A percentile compares a stretch with the other conserved stretches of the same genome.
Conservation (phyloP, 2,329 filamentous ascomycete species). For the Plectosphaerella plurivora region DNA sequence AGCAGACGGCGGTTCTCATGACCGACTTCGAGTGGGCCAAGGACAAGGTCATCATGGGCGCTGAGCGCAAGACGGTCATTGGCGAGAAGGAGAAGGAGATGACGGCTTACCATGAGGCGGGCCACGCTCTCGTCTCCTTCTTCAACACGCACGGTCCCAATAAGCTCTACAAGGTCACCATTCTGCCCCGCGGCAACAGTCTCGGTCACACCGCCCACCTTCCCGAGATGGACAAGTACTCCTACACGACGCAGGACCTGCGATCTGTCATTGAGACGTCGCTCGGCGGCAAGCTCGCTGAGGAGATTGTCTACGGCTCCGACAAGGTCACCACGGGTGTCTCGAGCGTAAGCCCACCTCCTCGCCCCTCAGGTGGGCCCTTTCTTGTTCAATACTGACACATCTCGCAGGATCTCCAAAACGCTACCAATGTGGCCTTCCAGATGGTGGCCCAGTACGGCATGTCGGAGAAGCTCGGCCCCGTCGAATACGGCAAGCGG, state of each 20-base stretch:
- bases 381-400: neutral
- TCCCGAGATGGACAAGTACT: slow-evolving; percentile 90
- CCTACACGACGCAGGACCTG: slow-evolving; percentile 79
- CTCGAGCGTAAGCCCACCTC: slow-evolving; percentile 56
- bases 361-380: neutral
- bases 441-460: slow-evolving; percentile 84
- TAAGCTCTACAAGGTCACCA: slow-evolving; percentile 93
- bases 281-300: slow-evolving; percentile 83
- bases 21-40: slow-evolving; percentile 94
- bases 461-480: slow-evolving; percentile 84
- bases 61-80: slow-evolving; percentile 84
- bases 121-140: slow-evolving; percentile 86
- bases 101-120: slow-evolving; percentile 96
- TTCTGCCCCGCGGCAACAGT: slow-evolving; percentile 82
- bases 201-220: slow-evolving; percentile 85
- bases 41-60: slow-evolving; percentile 96
- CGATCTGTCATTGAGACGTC: slow-evolving; percentile 73
- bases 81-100: slow-evolving; percentile 90
- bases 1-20: slow-evolving; percentile 69
- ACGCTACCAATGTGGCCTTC: slow-evolving; percentile 78
- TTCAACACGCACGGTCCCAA: slow-evolving; percentile 68
- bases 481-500: slow-evolving; percentile 79
- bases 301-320: slow-evolving; percentile 87
- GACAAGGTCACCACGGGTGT: slow-evolving; percentile 90
- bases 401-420: slow-evolving; percentile 65